Evolutionary conservation across 495 filamentous ascomycete species (phyloP).

Genomic region (Parachaetomium inaequale): DNA sequence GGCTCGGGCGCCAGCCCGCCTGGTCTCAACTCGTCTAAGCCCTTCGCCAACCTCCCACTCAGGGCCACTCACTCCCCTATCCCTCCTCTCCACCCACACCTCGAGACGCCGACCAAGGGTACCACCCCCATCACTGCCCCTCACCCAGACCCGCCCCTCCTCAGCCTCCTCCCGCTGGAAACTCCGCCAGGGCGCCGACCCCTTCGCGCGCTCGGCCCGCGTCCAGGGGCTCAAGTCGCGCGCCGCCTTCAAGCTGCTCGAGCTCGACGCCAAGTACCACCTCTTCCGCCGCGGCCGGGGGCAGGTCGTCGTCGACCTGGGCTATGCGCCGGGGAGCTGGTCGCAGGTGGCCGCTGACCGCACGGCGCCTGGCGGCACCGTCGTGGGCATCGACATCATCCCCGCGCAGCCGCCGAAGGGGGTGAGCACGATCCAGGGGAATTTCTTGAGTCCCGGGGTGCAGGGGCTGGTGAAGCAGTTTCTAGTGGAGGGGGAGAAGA

Average conservation of each 20-base stretch:
- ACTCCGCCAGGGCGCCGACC: slow-evolving; percentile 67
- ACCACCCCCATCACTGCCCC: slow-evolving; percentile 19
- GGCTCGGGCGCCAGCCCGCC: slow-evolving; percentile 8
- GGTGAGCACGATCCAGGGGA: slow-evolving; percentile 87
- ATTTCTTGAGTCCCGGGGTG: slow-evolving; percentile 71
- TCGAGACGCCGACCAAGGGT: neutral
- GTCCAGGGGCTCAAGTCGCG: slow-evolving; percentile 77
- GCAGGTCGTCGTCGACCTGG: slow-evolving; percentile 87
- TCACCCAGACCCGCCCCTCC: slow-evolving; percentile 34
- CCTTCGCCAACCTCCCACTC: neutral
- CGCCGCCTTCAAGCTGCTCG: slow-evolving; percentile 87
- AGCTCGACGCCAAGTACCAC: slow-evolving; percentile 77
- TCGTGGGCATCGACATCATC: slow-evolving; percentile 90
- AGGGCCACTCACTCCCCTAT: neutral
- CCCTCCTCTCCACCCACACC: slow-evolving; percentile 2
- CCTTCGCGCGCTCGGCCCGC: slow-evolving; percentile 64
- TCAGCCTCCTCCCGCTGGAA: slow-evolving; percentile 82
- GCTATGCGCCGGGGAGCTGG: slow-evolving; percentile 93
- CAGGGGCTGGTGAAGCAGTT: slow-evolving; percentile 72
- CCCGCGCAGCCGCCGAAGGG: slow-evolving; percentile 86
- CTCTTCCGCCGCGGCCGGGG: slow-evolving; percentile 62
- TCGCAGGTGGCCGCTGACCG: slow-evolving; percentile 88
- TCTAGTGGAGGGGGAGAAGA: slow-evolving; percentile 59
- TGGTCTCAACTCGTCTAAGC: neutral
- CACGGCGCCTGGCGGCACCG: slow-evolving; percentile 69